Conservation (phyloP, 2,329 filamentous ascomycete species). For the Colletotrichum cuscutae region DNA sequence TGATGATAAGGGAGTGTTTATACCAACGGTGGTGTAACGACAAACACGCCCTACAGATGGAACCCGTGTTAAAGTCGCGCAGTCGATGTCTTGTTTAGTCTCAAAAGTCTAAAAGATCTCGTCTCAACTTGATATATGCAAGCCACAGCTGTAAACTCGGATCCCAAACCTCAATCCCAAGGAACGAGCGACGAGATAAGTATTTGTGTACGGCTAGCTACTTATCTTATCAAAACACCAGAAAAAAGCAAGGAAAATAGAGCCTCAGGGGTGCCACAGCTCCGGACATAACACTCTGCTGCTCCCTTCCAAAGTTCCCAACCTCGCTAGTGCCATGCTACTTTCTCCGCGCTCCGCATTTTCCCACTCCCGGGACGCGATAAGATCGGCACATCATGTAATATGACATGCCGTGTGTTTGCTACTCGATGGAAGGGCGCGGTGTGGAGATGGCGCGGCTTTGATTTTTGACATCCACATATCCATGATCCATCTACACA, state of each 20-base stretch:
- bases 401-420: neutral
- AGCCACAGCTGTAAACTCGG: neutral
- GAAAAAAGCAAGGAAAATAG: neutral
- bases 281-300: neutral
- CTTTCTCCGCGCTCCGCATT: neutral
- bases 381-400: neutral
- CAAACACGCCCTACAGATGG: neutral
- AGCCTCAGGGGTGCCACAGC: neutral
- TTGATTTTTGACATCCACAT: neutral
- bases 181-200: neutral
- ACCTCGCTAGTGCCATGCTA: neutral
- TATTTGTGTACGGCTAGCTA: neutral
- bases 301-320: neutral
- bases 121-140: neutral
- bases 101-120: neutral
- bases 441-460: neutral
- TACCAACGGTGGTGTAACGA: no score
- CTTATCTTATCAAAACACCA: neutral
- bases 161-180: neutral
- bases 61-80: neutral
- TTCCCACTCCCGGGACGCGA: neutral
- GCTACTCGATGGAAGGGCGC: constrained; percentile 23
- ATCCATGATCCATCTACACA: neutral
- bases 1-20: neutral
- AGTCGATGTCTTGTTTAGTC: neutral